phyloP scores from a whole-genome alignment of 1,284 basidiomycete species.

The Irpex rosettiformis region DNA sequence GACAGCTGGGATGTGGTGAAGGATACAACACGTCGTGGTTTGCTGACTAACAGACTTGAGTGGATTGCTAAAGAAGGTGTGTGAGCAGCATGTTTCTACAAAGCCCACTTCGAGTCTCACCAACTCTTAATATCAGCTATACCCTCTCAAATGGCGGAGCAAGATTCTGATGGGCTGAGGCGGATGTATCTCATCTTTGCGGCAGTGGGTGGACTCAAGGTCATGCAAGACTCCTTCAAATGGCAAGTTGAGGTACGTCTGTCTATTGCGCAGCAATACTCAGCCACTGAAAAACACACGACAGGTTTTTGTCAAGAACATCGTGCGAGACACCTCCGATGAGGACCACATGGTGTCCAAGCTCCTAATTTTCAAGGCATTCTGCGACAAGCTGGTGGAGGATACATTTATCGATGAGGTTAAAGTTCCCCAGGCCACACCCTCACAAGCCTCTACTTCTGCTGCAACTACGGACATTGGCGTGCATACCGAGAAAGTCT shows the following conservation, averaged over 20 bases:
- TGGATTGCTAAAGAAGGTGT: constrained; percentile 59
- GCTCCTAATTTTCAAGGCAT: constrained; percentile 69
- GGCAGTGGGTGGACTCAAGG: constrained; percentile 53
- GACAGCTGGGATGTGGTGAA: constrained; percentile 47
- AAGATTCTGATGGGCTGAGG: constrained; percentile 46
- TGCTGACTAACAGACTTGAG: constrained; percentile 47
- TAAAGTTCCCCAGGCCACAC: constrained; percentile 15
- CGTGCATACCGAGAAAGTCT: constrained; percentile 27
- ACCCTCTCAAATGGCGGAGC: constrained; percentile 50
- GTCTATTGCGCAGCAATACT: background rate
- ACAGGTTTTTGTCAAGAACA: constrained; percentile 49
- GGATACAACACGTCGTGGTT: constrained; percentile 48
- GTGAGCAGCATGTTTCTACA: constrained; percentile 16
- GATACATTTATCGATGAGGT: constrained; percentile 41
- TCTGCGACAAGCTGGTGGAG: constrained; percentile 51
- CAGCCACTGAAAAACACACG: background rate
- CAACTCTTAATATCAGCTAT: constrained; percentile 43
- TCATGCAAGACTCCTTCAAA: constrained; percentile 64
- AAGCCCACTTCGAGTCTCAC: background rate
- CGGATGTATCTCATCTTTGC: constrained; percentile 64
- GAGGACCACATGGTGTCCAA: constrained; percentile 80
- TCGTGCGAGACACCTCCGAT: constrained; percentile 54
- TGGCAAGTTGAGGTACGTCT: constrained; percentile 47
- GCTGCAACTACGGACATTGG: constrained; percentile 22
- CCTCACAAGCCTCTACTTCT: constrained; percentile 16